Conservation (phyloP, 2,329 filamentous ascomycete species). For the Diaporthe ilicicola region DNA sequence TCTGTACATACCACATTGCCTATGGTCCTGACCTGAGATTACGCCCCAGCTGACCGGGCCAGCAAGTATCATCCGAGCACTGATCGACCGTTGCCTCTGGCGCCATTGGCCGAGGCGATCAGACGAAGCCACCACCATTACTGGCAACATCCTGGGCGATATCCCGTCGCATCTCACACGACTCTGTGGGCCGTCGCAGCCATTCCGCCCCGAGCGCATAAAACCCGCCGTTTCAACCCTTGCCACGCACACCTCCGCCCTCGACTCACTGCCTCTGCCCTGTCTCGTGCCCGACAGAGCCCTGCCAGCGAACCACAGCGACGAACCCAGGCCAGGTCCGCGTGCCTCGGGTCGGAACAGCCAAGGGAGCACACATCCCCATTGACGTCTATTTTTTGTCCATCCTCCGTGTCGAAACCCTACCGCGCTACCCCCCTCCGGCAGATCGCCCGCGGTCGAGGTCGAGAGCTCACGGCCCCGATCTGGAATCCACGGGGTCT, state of each 20-base stretch:
- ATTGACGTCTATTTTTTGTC: conserved; percentile 2
- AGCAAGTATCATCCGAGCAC: conserved; percentile 11
- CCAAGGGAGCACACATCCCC: conserved; percentile 8
- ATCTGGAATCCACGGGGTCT: conserved; percentile 23
- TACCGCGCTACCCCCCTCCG: conserved; percentile 2
- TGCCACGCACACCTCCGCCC: conserved; percentile 9
- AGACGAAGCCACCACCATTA: conserved; percentile 17
- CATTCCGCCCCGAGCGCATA: conserved; percentile 24
- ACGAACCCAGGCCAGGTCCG: not conserved
- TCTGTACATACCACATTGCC: not conserved
- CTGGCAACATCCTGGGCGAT: conserved; percentile 17
- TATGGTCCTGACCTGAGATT: conserved; percentile 15
- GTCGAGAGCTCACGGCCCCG: conserved; percentile 10
- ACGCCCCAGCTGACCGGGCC: conserved; percentile 6
- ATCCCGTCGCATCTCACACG: conserved; percentile 17
- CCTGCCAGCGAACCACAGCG: not conserved
- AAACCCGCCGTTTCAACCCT: conserved; percentile 24
- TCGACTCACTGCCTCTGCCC: not conserved
- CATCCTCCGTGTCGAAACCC: not conserved
- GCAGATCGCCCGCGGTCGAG: conserved; percentile 21
- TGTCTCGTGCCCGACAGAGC: not conserved
- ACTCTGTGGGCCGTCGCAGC: conserved; percentile 17
- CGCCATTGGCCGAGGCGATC: conserved; percentile 22
- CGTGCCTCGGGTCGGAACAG: conserved; percentile 20
- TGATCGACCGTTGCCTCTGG: conserved; percentile 10